phyloP scores from a whole-genome alignment of 2,329 filamentous ascomycete species.

The Chaetomium globosum region DNA sequence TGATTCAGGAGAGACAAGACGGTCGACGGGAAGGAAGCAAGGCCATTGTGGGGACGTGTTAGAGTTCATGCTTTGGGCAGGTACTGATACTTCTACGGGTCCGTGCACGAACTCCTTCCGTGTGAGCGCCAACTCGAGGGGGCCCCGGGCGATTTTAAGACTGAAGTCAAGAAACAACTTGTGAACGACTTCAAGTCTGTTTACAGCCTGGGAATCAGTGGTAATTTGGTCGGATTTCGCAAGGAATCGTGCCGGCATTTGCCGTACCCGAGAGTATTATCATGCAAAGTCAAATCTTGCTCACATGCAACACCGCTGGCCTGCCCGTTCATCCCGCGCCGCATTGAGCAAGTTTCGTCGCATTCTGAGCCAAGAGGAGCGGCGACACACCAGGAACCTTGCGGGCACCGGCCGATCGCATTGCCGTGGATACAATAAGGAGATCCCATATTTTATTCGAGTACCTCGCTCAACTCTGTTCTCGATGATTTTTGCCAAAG shows the following conservation, averaged over 20 bases:
- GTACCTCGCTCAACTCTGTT: neutral
- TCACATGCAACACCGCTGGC: conserved; percentile 4
- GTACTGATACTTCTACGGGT: neutral
- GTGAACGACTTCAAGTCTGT: neutral
- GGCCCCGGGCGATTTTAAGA: neutral
- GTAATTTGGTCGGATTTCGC: too few species aligned
- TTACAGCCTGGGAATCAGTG: neutral
- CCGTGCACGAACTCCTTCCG: neutral
- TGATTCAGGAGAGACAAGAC: too few species aligned
- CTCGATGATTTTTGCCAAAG: neutral
- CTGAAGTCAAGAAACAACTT: neutral
- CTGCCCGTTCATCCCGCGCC: conserved; percentile 14
- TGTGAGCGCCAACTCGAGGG: neutral
- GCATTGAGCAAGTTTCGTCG: conserved; percentile 25
- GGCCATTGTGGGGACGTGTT: neutral
- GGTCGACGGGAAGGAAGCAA: too few species aligned
- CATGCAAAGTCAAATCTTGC: neutral
- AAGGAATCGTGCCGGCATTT: neutral
- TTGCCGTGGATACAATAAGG: neutral
- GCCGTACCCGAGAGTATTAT: neutral
- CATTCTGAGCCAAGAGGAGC: neutral
- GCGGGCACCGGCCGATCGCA: neutral
- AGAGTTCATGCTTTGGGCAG: neutral
- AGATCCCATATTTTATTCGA: conserved; percentile 5
- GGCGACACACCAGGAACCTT: neutral